Conservation (phyloP, 371 early-diverging fungal genomes). For the Mortierella sp. region DNA sequence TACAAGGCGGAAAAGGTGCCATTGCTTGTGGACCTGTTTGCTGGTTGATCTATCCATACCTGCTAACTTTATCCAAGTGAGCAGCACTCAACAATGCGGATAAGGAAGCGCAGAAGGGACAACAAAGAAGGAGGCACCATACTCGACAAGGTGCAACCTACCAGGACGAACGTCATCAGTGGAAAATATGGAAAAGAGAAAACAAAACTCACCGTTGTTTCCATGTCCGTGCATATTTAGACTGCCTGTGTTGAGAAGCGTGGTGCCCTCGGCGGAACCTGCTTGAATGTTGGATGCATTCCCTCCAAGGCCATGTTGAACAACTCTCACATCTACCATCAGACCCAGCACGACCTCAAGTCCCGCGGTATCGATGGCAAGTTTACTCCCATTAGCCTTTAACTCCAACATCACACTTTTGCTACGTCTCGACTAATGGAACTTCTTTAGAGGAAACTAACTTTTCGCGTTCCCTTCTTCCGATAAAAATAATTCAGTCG, state of each 20-base stretch:
- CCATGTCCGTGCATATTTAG: slow-evolving; percentile 59
- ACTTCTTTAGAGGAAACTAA: not conserved
- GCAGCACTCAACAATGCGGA: not conserved
- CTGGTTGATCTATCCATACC: not conserved
- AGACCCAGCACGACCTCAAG: slow-evolving; percentile 92
- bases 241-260: slow-evolving; percentile 98
- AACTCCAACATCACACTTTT: not conserved
- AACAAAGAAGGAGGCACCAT: too few species aligned
- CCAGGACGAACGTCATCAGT: not conserved
- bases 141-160: too few species aligned
- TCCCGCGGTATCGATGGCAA: slow-evolving; percentile 94
- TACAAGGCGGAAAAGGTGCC: not conserved
- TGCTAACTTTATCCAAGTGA: not conserved
- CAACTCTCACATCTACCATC: slow-evolving; percentile 98
- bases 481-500: slow-evolving; percentile 61
- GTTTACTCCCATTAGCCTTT: not conserved
- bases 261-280: slow-evolving; percentile 97
- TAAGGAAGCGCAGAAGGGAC: too few species aligned
- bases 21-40: not conserved
- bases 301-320: slow-evolving; percentile 98
- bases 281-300: slow-evolving; percentile 99
- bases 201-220: not conserved
- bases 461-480: not conserved
- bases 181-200: not conserved
- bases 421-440: not conserved